These are phyloP conservation scores for Euphorbia celastroides DNA, from an alignment of 441 rosid genomes.

Conservation along the genomic window DNA sequence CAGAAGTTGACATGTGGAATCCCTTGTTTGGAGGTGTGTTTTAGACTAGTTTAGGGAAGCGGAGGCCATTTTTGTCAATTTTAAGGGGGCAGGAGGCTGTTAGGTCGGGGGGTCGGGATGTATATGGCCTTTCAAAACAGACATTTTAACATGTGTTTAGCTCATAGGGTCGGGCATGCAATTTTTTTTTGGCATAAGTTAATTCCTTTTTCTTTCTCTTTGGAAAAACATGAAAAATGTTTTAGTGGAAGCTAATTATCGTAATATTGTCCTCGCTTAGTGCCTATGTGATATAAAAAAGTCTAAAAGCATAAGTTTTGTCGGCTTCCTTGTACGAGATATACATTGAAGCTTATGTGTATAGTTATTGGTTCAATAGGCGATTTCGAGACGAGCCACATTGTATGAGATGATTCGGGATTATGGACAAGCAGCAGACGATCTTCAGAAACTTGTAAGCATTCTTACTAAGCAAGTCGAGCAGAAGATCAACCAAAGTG, in stretches of 20 bases:
- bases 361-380: slow-evolving; percentile 35
- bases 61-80: too few species aligned
- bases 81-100: too few species aligned
- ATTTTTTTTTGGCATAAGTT: too few species aligned
- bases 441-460: slow-evolving; percentile 57
- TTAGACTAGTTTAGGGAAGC: too few species aligned
- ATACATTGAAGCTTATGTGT: slow-evolving; percentile 8
- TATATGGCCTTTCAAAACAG: too few species aligned
- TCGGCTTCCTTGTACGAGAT: not conserved
- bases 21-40: too few species aligned
- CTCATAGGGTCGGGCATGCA: not conserved
- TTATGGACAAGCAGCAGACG: slow-evolving; percentile 75
- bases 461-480: slow-evolving; percentile 60
- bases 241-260: not conserved
- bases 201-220: not conserved
- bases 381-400: slow-evolving; percentile 83
- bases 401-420: slow-evolving; percentile 87
- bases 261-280: too few species aligned
- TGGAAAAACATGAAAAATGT: not conserved
- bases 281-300: not conserved
- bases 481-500: slow-evolving; percentile 38
- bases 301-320: not conserved
- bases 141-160: not conserved
- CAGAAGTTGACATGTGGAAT: too few species aligned
- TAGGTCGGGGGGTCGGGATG: too few species aligned